A percentile compares a stretch with the other conserved stretches of the same genome.
These are phyloP conservation scores for Triangularia setosa DNA, from an alignment of 2,329 filamentous ascomycete genomes.

Conservation along the genomic window DNA sequence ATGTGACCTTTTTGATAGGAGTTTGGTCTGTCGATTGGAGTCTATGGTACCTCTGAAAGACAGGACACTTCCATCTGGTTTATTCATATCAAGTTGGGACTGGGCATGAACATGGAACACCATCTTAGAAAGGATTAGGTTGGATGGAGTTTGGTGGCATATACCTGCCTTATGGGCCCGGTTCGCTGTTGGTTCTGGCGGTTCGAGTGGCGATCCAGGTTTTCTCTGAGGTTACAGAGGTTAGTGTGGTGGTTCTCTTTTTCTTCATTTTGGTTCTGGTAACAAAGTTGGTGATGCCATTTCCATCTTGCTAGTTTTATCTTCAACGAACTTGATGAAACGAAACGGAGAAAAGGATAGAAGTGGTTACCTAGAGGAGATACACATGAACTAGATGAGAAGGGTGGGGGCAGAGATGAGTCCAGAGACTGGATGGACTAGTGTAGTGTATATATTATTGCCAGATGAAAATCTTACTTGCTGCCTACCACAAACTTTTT, in stretches of 20 bases:
- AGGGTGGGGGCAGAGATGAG: not conserved
- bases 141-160: not conserved
- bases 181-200: not conserved
- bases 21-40: not conserved
- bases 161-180: not conserved
- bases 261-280: not conserved
- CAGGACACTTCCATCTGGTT: not conserved
- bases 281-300: not conserved
- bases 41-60: not conserved
- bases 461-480: not conserved
- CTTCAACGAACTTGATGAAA: not conserved
- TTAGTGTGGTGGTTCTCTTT: not conserved
- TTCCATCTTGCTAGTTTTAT: not conserved
- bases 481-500: not conserved
- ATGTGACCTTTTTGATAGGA: not conserved
- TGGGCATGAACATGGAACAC: not conserved
- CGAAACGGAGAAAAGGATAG: not conserved
- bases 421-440: not conserved
- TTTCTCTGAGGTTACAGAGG: not conserved
- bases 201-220: not conserved
- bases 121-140: not conserved
- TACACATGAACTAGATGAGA: not conserved
- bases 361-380: not conserved
- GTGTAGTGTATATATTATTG: not conserved
- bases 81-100: not conserved